Evolutionary conservation across 2,329 filamentous ascomycete genomes (phyloP).

Genomic region (Calonectria pauciramosa): DNA sequence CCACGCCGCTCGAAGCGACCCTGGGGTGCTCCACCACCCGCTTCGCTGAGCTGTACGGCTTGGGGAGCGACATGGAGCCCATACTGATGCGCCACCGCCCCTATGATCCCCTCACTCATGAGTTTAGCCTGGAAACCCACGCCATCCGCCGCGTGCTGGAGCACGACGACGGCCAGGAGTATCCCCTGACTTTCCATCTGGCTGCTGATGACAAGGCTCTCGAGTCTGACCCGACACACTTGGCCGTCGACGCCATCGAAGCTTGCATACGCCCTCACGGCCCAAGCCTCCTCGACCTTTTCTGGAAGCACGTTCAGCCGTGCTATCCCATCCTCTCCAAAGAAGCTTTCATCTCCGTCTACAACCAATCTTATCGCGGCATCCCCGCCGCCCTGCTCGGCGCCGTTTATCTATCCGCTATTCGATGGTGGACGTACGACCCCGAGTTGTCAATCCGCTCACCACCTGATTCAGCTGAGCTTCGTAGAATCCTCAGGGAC

Average conservation of each 20-base stretch:
- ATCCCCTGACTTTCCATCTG: conserved; percentile 51
- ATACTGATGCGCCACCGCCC: conserved; percentile 58
- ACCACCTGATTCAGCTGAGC: conserved; percentile 42
- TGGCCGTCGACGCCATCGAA: conserved; percentile 64
- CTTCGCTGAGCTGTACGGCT: conserved; percentile 50
- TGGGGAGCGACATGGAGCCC: conserved; percentile 52
- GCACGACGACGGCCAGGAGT: conserved; percentile 57
- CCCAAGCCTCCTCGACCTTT: conserved; percentile 70
- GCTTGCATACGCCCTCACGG: conserved; percentile 71
- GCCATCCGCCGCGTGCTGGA: conserved; percentile 71
- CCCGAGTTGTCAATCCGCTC: conserved; percentile 47
- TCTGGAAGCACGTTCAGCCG: conserved; percentile 70
- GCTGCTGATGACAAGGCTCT: conserved; percentile 49
- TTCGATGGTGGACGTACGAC: conserved; percentile 67
- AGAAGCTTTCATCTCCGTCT: conserved; percentile 66
- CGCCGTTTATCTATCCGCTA: conserved; percentile 68
- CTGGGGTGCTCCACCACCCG: conserved; percentile 43
- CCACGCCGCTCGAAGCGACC: conserved; percentile 37
- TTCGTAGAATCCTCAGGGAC: conserved; percentile 41
- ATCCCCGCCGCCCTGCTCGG: conserved; percentile 67
- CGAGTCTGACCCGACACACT: conserved; percentile 41
- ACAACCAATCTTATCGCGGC: conserved; percentile 63
- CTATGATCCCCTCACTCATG: conserved; percentile 61
- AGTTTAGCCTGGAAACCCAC: conserved; percentile 67
- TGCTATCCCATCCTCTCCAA: conserved; percentile 68